phyloP scores from a whole-genome alignment of 2,329 filamentous ascomycete genomes.

The Purpureocillium takamizusanense region DNA sequence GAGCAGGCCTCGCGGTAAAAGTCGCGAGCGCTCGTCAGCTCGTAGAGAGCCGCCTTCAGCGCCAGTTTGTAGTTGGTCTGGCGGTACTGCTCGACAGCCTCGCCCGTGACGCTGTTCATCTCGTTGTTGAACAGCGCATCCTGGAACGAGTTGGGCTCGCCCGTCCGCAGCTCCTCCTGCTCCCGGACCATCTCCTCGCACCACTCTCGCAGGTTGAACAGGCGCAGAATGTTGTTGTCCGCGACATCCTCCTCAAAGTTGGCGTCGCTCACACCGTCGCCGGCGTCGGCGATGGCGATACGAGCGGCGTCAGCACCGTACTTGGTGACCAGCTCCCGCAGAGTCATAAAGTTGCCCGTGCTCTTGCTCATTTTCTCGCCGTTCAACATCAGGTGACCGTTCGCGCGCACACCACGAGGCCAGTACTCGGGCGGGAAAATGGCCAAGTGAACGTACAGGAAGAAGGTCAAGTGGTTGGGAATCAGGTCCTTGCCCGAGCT shows the following conservation, averaged over 20 bases:
- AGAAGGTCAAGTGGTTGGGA: slow-evolving; percentile 91
- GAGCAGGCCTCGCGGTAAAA: slow-evolving; percentile 79
- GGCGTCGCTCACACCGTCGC: slow-evolving; percentile 88
- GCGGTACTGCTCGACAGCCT: slow-evolving; percentile 71
- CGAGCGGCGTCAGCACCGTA: slow-evolving; percentile 90
- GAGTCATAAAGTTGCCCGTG: slow-evolving; percentile 93
- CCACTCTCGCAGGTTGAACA: slow-evolving; percentile 80
- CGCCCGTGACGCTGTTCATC: slow-evolving; percentile 72
- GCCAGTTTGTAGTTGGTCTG: slow-evolving; percentile 70
- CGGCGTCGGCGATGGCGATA: slow-evolving; percentile 87
- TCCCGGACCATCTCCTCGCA: slow-evolving; percentile 76
- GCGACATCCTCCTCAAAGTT: slow-evolving; percentile 97
- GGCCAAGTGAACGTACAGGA: slow-evolving; percentile 86
- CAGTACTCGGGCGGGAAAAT: slow-evolving; percentile 84
- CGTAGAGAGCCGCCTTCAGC: slow-evolving; percentile 81
- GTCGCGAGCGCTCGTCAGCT: slow-evolving; percentile 81
- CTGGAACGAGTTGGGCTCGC: slow-evolving; percentile 67
- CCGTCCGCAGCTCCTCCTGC: slow-evolving; percentile 60
- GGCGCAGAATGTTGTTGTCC: slow-evolving; percentile 79
- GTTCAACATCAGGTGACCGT: slow-evolving; percentile 90
- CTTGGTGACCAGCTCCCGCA: slow-evolving; percentile 77
- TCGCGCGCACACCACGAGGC: slow-evolving; percentile 77
- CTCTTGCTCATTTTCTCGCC: slow-evolving; percentile 99
- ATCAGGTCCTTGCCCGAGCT: slow-evolving; percentile 90
- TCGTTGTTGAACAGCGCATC: slow-evolving; percentile 91